phyloP scores from a whole-genome alignment of 2,329 filamentous ascomycete genomes.

The Fusarium luffae region DNA sequence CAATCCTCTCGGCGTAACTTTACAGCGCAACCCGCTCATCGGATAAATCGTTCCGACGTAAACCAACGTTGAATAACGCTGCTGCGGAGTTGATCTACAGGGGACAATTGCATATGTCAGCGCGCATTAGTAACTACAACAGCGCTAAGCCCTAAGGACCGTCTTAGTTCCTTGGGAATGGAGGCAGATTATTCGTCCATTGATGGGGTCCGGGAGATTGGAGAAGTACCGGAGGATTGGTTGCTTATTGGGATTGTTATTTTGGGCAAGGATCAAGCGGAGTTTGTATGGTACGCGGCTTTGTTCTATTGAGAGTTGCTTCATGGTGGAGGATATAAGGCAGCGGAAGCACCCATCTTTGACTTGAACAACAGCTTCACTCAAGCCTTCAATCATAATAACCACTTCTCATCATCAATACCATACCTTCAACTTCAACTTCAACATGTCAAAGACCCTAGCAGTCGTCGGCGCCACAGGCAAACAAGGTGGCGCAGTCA shows the following conservation, averaged over 20 bases:
- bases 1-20: slow-evolving; percentile 21
- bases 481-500: slow-evolving; percentile 61
- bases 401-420: neutral
- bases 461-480: slow-evolving; percentile 64
- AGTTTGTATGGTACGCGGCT: neutral
- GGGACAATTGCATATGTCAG: neutral
- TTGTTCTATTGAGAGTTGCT: neutral
- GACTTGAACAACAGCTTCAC: neutral
- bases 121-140: slow-evolving; percentile 6
- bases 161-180: neutral
- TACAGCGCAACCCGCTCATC: neutral
- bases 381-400: neutral
- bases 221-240: neutral
- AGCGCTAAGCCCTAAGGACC: slow-evolving; percentile 9
- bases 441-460: slow-evolving; percentile 50
- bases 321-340: slow-evolving; percentile 6
- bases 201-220: neutral
- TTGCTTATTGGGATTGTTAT: neutral
- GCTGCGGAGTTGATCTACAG: neutral
- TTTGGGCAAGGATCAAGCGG: neutral
- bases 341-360: neutral
- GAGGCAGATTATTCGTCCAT: neutral
- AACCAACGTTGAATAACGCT: slow-evolving; percentile 22
- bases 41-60: neutral
- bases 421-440: neutral